Percentiles rank a stretch among this genome's conserved stretches.
phyloP scores from a whole-genome alignment of 495 filamentous ascomycete genomes.

The Penicillium roqueforti region DNA sequence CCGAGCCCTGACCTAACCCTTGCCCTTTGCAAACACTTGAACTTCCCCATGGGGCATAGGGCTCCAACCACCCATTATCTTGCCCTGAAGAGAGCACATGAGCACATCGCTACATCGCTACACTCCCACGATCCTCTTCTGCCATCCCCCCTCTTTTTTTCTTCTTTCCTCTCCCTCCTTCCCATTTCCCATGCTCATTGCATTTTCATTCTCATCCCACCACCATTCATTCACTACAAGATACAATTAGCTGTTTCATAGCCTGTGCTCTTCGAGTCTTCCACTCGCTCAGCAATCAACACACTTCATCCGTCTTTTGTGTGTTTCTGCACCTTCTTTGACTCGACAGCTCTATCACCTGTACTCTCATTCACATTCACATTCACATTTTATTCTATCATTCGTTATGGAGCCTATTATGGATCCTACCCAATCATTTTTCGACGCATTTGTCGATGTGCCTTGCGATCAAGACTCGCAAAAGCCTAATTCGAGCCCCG shows the following conservation, averaged over 20 bases:
- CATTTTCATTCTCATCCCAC: not conserved
- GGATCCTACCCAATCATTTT: not conserved
- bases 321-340: not conserved
- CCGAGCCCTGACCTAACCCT: slow-evolving; percentile 1
- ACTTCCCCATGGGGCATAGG: not conserved
- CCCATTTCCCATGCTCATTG: not conserved
- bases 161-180: not conserved
- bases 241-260: not conserved
- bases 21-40: not conserved
- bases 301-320: not conserved
- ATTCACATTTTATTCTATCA: not conserved
- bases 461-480: not conserved
- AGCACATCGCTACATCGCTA: not conserved
- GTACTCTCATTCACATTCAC: not conserved
- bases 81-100: not conserved
- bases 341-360: not conserved
- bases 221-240: not conserved
- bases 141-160: slow-evolving; percentile 11
- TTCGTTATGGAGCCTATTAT: not conserved
- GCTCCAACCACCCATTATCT: not conserved
- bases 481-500: not conserved
- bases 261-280: not conserved
- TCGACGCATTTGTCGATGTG: not conserved
- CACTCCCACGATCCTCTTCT: slow-evolving; percentile 11
- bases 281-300: not conserved